phyloP scores from a whole-genome alignment of 2,329 filamentous ascomycete species.

The Leptographium flavum region DNA sequence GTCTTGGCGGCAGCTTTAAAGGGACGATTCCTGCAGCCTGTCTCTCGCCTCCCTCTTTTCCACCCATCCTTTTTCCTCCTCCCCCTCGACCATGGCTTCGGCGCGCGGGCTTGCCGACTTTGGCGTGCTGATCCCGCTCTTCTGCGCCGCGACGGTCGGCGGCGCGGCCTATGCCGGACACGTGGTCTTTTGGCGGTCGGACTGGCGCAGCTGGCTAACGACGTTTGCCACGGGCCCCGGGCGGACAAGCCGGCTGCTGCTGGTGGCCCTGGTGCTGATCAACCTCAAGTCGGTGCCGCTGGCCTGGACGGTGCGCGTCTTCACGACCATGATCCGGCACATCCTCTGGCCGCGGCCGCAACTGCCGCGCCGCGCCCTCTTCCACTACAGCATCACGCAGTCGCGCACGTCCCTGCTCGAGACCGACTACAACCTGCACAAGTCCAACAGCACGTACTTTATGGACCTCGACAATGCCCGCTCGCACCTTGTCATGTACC shows the following conservation, averaged over 20 bases:
- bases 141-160: constrained; percentile 27
- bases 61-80: neutral
- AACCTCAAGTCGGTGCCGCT: constrained; percentile 66
- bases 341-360: constrained; percentile 12
- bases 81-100: neutral
- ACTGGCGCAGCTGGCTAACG: constrained; percentile 24
- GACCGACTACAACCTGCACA: constrained; percentile 26
- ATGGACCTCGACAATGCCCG: constrained; percentile 72
- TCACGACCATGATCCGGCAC: constrained; percentile 21
- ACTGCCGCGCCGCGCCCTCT: constrained; percentile 18
- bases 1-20: neutral
- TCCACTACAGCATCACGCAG: constrained; percentile 20
- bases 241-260: constrained; percentile 34
- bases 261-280: constrained; percentile 39
- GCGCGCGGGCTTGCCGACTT: neutral
- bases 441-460: constrained; percentile 58
- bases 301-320: constrained; percentile 49
- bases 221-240: constrained; percentile 40
- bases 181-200: constrained; percentile 23
- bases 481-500: constrained; percentile 60
- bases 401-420: constrained; percentile 19
- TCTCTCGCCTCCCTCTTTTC: neutral
- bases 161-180: constrained; percentile 16
- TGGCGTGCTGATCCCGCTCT: constrained; percentile 21
- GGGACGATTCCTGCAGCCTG: neutral